Conservation (phyloP, 78 protist genomes). For the Cavenderia fasciculata region DNA sequence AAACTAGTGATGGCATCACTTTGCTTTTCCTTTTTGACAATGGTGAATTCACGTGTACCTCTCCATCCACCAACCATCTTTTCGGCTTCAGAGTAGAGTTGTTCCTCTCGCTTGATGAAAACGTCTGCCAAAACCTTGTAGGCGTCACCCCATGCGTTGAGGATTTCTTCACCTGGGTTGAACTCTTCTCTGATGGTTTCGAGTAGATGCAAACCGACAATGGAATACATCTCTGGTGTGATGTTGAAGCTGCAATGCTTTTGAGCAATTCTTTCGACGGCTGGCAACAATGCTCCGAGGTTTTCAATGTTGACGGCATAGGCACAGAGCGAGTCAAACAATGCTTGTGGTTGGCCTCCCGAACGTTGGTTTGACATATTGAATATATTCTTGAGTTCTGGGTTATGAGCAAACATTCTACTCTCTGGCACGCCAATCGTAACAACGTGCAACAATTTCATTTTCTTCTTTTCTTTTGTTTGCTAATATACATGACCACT, state of each 20-base stretch:
- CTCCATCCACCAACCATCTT: slow-evolving; percentile 26
- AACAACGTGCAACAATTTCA: slow-evolving; percentile 38
- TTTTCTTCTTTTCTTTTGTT: slow-evolving; percentile 66
- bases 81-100: neutral
- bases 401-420: slow-evolving; percentile 3
- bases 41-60: slow-evolving; percentile 8
- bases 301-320: slow-evolving; percentile 31
- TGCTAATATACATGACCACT: slow-evolving; percentile 61
- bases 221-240: slow-evolving; percentile 39
- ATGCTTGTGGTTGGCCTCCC: slow-evolving; percentile 17
- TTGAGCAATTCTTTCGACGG: slow-evolving; percentile 18
- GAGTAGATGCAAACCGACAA: slow-evolving; percentile 26
- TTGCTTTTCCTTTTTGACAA: neutral
- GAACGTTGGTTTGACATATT: slow-evolving; percentile 32
- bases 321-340: slow-evolving; percentile 10
- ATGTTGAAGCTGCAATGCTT: slow-evolving; percentile 37
- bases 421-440: slow-evolving; percentile 65
- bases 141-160: slow-evolving; percentile 29
- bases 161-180: neutral
- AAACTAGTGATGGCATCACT: neutral
- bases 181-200: slow-evolving; percentile 14
- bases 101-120: slow-evolving; percentile 28
- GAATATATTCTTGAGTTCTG: slow-evolving; percentile 46
- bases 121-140: slow-evolving; percentile 16
- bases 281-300: neutral